phyloP scores from a whole-genome alignment of 768 basidiomycete species.

The Lactarius vividus region DNA sequence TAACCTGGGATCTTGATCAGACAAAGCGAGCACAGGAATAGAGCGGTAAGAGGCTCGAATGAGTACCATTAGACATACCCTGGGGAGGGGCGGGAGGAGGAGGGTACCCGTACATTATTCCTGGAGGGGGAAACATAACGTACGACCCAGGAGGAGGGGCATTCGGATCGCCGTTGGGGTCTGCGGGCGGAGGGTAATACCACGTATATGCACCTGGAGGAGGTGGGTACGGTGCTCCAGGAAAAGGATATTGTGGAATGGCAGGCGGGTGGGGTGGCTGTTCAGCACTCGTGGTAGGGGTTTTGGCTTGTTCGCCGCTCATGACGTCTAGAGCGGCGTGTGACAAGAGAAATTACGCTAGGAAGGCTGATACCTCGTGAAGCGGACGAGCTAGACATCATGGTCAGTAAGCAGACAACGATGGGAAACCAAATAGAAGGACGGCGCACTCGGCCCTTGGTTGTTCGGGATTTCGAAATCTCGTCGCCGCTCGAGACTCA shows the following conservation, averaged over 20 bases:
- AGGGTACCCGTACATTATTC: conserved; percentile 31
- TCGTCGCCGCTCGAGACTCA: conserved; percentile 31
- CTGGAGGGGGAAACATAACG: conserved; percentile 27
- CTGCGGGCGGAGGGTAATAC: conserved; percentile 27
- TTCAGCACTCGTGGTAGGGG: conserved; percentile 14
- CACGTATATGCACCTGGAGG: conserved; percentile 26
- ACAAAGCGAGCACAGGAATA: not conserved
- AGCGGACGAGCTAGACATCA: conserved; percentile 1
- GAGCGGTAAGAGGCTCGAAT: not conserved
- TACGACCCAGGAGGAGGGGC: conserved; percentile 22
- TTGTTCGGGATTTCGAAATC: conserved; percentile 30
- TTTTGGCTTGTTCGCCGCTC: conserved; percentile 27
- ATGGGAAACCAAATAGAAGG: not conserved
- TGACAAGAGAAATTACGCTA: not conserved
- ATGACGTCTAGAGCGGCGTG: conserved; percentile 13
- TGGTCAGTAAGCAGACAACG: not conserved
- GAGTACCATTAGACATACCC: conserved; percentile 9
- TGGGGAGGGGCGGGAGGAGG: conserved; percentile 28
- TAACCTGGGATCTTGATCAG: conserved; percentile 17
- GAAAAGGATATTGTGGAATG: conserved; percentile 24
- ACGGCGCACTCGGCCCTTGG: conserved; percentile 26
- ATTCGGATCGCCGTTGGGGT: conserved; percentile 24
- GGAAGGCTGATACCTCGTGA: not conserved
- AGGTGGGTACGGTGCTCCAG: conserved; percentile 22
- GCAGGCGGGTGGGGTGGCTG: conserved; percentile 18